A percentile compares a stretch with the other conserved stretches of the same genome.
These are phyloP conservation scores for Phytopythium vexans DNA, from an alignment of 352 stramenopile genomes.

Conservation along the genomic window DNA sequence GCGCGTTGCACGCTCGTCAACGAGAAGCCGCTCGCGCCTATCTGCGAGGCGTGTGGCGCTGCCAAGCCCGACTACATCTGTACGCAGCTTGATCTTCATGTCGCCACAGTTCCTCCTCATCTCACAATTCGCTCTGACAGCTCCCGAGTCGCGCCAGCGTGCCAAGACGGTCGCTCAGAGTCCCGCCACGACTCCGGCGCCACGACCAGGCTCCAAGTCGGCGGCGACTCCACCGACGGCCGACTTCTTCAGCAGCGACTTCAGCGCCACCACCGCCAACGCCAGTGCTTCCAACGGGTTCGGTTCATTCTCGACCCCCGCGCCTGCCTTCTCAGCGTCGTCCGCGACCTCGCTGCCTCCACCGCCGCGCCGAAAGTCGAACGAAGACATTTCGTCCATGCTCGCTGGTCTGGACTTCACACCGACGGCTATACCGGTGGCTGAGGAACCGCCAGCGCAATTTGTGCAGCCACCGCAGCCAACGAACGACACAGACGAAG, in stretches of 20 bases:
- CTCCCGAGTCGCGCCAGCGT: slow-evolving; percentile 38
- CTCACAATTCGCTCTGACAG: slow-evolving; percentile 10
- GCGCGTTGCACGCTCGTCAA: slow-evolving; percentile 74
- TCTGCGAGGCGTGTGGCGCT: slow-evolving; percentile 70
- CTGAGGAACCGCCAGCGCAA: background rate
- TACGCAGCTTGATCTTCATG: slow-evolving; percentile 9
- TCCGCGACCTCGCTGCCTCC: slow-evolving; percentile 3
- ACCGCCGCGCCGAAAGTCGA: slow-evolving; percentile 11
- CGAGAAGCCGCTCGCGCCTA: slow-evolving; percentile 63
- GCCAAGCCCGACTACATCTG: slow-evolving; percentile 63
- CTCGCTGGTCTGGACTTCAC: slow-evolving; percentile 75
- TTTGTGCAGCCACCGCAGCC: too few species aligned
- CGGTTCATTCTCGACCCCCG: slow-evolving; percentile 20
- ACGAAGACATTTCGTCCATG: slow-evolving; percentile 73
- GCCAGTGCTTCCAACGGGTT: slow-evolving; percentile 10
- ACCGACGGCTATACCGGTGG: slow-evolving; percentile 26
- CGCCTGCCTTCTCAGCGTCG: slow-evolving; percentile 15
- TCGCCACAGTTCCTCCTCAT: background rate
- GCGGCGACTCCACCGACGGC: slow-evolving; percentile 6
- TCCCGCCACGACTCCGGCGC: slow-evolving; percentile 8
- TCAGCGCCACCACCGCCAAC: slow-evolving; percentile 3
- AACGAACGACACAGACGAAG: too few species aligned
- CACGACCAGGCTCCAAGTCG: slow-evolving; percentile 18
- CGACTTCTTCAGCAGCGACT: background rate
- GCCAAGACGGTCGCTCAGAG: slow-evolving; percentile 40